Evolutionary conservation across 23 red algal species (phyloP), one percentile per base, ranked within the genome.

Genomic region (Chondrus crispus): DNA sequence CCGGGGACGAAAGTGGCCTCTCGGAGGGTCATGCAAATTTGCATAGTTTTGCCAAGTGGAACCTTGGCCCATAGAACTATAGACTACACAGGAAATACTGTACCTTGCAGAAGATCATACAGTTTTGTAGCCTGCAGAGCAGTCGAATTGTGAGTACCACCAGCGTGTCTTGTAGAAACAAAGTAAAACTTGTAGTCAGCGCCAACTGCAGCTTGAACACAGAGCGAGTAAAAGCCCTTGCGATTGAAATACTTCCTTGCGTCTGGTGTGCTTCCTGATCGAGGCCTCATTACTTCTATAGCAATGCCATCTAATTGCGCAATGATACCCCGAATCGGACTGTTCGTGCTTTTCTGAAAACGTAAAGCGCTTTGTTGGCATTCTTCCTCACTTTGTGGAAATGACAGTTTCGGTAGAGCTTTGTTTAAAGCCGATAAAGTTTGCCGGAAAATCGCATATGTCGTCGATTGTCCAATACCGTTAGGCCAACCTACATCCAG

Each of bases 111-210:
- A 3, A 85, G 28, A 50, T 48, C 39, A 6, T 68, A 41, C 2
- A 68, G 81, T 6, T 68, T 19, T 11, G 53, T 68, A 24, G 81
- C 81, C 2, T 20, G n/a, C 8, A 82, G 28, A 7, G 42, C 77
- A 5, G 43, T 82, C 26, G 9, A 55, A 47, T 60, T 33, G 30
- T 82, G 77, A 24, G 45, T 54, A 28, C 77, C 51, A 5, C 77
- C 42, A 4, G 77, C 51, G 43, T 32, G 77, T 5, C 77, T 22
- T 4, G 51, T 33, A 6, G 77, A 82, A 40, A 53, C 46, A 60
- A 82, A 82, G 6, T 5, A 9, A 53, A 82, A 82, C 77, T 60
- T 52, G 77, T 82, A 82, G 77, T 60, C 46, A 13, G 77, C 5
- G 50, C 4, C 46, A 7, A 82, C 77, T 30, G 77, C 77, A 4